A percentile compares a stretch with the other conserved stretches of the same genome.
phyloP scores from a whole-genome alignment of 164 flowering plant genomes.

The Annona cherimola region DNA sequence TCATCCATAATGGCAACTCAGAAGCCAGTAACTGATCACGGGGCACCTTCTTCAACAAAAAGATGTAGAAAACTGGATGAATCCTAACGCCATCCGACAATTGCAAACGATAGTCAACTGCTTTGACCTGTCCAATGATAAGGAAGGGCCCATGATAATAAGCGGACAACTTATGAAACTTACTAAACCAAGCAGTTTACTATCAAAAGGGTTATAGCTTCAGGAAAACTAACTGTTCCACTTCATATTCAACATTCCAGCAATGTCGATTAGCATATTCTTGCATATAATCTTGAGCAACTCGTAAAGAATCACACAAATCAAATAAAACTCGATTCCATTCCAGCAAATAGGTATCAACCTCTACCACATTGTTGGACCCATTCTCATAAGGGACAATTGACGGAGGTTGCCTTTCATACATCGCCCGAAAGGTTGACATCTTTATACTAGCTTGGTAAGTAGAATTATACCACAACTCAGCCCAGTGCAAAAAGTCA shows the following conservation, averaged over 20 bases:
- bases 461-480: not conserved
- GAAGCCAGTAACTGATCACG: too few relatives aligned
- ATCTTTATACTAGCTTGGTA: not conserved
- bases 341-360: not conserved
- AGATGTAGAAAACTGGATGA: not conserved
- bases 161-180: not conserved
- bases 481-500: not conserved
- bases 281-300: not conserved
- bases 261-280: not conserved
- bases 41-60: not conserved
- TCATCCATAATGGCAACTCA: too few relatives aligned
- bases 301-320: not conserved
- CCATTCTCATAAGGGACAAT: not conserved
- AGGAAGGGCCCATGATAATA: not conserved
- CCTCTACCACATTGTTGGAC: too few relatives aligned
- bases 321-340: not conserved
- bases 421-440: not conserved
- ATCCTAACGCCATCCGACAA: not conserved
- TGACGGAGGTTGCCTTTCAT: not conserved
- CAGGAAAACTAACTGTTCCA: slow-evolving; percentile 14
- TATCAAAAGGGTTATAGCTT: slow-evolving; percentile 6
- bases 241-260: not conserved
- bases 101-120: not conserved
- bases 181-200: not conserved
- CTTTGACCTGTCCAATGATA: not conserved